A percentile compares a stretch with the other conserved stretches of the same genome.
These are phyloP conservation scores for Fusarium oxysporum DNA, from an alignment of 2,329 filamentous ascomycete species.

Conservation along the genomic window DNA sequence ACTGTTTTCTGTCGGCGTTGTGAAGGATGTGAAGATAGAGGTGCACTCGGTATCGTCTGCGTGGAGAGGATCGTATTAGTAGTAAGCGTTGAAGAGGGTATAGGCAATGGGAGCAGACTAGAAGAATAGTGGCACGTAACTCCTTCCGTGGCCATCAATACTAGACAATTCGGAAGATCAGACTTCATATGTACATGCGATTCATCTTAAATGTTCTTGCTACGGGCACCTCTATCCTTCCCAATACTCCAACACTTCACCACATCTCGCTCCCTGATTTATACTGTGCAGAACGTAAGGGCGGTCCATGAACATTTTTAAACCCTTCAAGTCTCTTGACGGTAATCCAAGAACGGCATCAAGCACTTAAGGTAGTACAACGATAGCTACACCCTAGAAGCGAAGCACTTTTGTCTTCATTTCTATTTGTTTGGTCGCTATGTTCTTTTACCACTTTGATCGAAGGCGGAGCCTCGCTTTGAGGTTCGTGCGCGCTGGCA, in stretches of 20 bases:
- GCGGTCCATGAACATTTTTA: too few species aligned
- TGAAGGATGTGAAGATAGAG: not conserved
- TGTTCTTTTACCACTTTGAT: too few species aligned
- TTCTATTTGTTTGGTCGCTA: too few species aligned
- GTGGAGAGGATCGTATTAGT: not conserved
- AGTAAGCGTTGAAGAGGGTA: fast-evolving
- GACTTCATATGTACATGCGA: not conserved
- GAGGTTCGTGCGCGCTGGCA: not conserved
- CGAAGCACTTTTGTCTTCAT: too few species aligned
- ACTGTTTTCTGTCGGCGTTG: not conserved
- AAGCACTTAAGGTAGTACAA: too few species aligned
- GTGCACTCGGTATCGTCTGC: not conserved
- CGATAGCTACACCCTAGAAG: too few species aligned
- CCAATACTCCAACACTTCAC: too few species aligned
- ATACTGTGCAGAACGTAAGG: too few species aligned
- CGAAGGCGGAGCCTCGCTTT: too few species aligned
- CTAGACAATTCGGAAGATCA: not conserved
- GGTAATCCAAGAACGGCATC: too few species aligned
- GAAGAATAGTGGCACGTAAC: fast-evolving
- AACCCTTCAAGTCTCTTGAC: too few species aligned
- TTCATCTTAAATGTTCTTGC: fast-evolving
- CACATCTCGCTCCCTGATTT: too few species aligned
- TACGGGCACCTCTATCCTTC: not conserved
- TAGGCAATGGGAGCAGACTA: not conserved
- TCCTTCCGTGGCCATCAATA: fast-evolving